These are phyloP conservation scores for Alternaria arborescens DNA, from an alignment of 2,329 filamentous ascomycete genomes.

Conservation along the genomic window DNA sequence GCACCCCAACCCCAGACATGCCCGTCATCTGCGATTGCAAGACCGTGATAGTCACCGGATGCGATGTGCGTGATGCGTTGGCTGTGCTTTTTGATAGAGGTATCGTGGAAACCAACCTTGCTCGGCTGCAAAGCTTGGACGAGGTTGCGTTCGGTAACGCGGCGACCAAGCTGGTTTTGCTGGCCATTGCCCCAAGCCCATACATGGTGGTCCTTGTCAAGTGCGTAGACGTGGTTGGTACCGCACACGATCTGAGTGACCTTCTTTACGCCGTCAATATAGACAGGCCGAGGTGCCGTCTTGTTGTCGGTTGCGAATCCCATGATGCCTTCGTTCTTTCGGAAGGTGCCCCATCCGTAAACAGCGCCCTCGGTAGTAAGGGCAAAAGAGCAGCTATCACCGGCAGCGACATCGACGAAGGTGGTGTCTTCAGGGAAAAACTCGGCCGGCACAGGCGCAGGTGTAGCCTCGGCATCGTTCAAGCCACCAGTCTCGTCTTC, in stretches of 20 bases:
- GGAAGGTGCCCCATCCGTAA: conserved; percentile 86
- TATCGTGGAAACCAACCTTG: conserved; percentile 63
- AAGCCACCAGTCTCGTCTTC: conserved; percentile 69
- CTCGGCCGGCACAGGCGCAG: conserved; percentile 64
- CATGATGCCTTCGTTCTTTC: conserved; percentile 72
- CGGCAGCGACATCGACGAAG: conserved; percentile 73
- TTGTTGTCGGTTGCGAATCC: conserved; percentile 64
- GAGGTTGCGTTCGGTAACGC: conserved; percentile 67
- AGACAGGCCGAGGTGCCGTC: conserved; percentile 56
- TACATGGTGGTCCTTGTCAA: conserved; percentile 71
- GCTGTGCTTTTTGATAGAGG: conserved; percentile 45
- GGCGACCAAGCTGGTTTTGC: conserved; percentile 74
- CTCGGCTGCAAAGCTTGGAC: conserved; percentile 64
- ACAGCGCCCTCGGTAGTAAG: conserved; percentile 78
- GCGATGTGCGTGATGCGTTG: conserved; percentile 68
- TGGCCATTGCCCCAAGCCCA: conserved; percentile 77
- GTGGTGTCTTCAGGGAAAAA: conserved; percentile 68
- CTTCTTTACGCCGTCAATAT: conserved; percentile 71
- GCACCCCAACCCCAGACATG: conserved; percentile 83
- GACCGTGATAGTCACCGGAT: conserved; percentile 82
- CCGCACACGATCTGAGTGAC: conserved; percentile 71
- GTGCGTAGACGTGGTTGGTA: conserved; percentile 74
- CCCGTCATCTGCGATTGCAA: conserved; percentile 74
- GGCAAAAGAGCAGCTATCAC: conserved; percentile 78
- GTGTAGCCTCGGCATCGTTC: conserved; percentile 77